Evolutionary conservation across 2,329 filamentous ascomycete genomes (phyloP).

Genomic region (Atkinsonella texensis): DNA sequence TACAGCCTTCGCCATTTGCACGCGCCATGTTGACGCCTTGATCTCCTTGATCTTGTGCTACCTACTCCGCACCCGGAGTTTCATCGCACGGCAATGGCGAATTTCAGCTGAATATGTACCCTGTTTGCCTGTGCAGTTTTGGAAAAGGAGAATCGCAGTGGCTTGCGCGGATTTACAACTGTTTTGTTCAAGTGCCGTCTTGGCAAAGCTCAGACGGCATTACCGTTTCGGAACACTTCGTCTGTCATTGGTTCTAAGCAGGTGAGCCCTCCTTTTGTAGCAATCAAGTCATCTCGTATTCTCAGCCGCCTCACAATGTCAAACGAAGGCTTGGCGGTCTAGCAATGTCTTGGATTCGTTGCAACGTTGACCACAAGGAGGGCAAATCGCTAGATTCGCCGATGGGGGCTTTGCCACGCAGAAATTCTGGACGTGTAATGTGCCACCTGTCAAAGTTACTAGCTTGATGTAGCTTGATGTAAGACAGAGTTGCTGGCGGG

Average conservation of each 20-base stretch:
- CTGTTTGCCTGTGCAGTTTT: too few relatives aligned
- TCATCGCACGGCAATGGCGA: too few relatives aligned
- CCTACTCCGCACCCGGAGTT: too few relatives aligned
- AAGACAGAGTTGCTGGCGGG: neutral
- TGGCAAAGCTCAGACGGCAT: constrained; percentile 3
- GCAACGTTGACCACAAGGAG: neutral
- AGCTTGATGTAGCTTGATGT: neutral
- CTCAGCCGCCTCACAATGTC: neutral
- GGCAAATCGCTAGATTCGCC: neutral
- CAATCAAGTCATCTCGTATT: neutral
- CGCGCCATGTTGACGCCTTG: neutral
- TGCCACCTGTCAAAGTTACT: neutral
- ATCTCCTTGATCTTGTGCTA: neutral
- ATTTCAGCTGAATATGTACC: too few relatives aligned
- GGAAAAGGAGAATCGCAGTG: neutral
- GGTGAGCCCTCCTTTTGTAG: too few relatives aligned
- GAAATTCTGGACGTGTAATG: neutral
- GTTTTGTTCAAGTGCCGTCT: neutral
- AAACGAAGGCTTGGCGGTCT: constrained; percentile 2
- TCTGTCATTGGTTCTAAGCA: neutral
- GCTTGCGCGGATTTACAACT: neutral
- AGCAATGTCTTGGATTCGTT: constrained; percentile 1
- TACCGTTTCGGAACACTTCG: neutral
- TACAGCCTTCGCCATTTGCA: neutral
- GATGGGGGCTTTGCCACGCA: neutral